Base-by-base conservation (phyloP, 768 basidiomycete species). In the Sarcodon aspratus region DNA sequence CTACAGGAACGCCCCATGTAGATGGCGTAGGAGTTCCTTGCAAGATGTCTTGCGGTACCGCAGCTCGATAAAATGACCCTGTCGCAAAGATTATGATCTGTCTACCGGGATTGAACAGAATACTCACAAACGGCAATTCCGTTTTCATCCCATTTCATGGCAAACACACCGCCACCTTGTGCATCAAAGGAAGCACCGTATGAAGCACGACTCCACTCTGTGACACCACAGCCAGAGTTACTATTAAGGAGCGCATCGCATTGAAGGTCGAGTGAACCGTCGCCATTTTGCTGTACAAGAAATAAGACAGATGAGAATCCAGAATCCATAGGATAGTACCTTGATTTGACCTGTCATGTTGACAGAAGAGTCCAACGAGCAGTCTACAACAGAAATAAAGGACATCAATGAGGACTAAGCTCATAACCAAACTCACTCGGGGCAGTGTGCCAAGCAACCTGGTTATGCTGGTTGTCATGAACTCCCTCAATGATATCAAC, bases 401-500 rank as follows among this genome's bases (percentile, higher is more conserved):
- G 40, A 45, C 17, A 52, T 48, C 15, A 48, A 33, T 17, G 12
- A n/a, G 40, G 34, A 18, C 10, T 40, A 17, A 36, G 21, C 21
- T 5, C 21, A 27, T 47, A 36, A 31, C 18, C 52, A 49, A 44
- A 57, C 63, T 33, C 54, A 78, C 82, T 82, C 50, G 79, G 72
- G 46, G 68, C 73, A 21, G 83, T 85, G 60, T 88, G 85, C 77
- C 79, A 88, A 32, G 85, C 82, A 13, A 90, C 82, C 64, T 90
- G 87, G 55, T 90, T 89, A 56, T 89, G 85, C 58, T 81, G 69
- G 52, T 87, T 85, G 59, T 86, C 85, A 54, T 90, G 87, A 6
- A 90, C 87, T 11, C 87, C 87, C 63, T 88, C 86, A 32, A 88
- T 79, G 31, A 89, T 82, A 61, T 89, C 86, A 51, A 90, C 85